Percentiles rank a stretch among this genome's conserved stretches.
Conservation (phyloP, 495 filamentous ascomycete species). For the Xylaria curta region DNA sequence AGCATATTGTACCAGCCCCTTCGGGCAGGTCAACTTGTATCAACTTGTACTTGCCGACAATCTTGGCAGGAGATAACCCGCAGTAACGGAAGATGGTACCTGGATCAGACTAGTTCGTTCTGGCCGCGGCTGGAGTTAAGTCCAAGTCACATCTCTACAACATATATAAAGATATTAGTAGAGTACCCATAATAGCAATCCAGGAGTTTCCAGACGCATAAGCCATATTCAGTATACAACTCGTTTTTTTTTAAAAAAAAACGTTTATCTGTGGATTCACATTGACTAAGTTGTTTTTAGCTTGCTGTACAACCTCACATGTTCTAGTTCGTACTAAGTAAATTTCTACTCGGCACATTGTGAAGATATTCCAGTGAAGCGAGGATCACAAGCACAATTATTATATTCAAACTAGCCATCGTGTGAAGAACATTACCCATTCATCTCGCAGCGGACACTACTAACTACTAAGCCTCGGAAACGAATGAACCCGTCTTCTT, state of each 20-base stretch:
- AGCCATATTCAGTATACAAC: not conserved
- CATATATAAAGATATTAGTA: not conserved
- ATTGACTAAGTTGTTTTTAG: not conserved
- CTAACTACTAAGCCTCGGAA: not conserved
- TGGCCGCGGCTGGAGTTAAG: not conserved
- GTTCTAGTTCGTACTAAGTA: not conserved
- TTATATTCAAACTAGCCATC: not conserved
- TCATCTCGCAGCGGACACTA: too few species aligned
- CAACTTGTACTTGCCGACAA: not conserved
- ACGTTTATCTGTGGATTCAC: not conserved
- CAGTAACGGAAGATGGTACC: conserved; percentile 2
- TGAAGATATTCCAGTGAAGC: not conserved
- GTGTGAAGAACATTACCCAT: not conserved
- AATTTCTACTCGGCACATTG: not conserved
- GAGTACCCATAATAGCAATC: not conserved
- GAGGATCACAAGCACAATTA: not conserved
- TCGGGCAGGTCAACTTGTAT: conserved; percentile 18
- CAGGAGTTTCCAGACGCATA: not conserved
- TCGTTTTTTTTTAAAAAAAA: not conserved
- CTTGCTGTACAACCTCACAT: not conserved
- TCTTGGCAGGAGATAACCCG: conserved; percentile 19
- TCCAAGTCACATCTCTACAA: not conserved
- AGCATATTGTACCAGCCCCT: conserved; percentile 12
- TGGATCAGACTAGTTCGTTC: not conserved
- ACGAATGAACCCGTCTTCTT: not conserved